These are phyloP conservation scores for Salix caprea DNA, from an alignment of 345 rosid genomes.

Conservation along the genomic window DNA sequence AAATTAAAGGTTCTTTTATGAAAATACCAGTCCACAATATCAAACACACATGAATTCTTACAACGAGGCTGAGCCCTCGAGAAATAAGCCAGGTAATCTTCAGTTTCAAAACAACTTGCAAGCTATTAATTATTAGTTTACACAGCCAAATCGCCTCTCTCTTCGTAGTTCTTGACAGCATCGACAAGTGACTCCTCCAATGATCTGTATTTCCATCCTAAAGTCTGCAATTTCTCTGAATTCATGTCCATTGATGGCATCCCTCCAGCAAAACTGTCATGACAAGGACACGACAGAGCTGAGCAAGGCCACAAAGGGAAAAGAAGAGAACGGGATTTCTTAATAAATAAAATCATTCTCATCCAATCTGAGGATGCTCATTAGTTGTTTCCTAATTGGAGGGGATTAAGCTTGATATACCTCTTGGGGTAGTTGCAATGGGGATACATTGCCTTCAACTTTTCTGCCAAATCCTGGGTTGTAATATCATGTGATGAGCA, in stretches of 20 bases:
- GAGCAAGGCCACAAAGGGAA: neutral
- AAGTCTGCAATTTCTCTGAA: slow-evolving; percentile 38
- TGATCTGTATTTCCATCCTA: slow-evolving; percentile 47
- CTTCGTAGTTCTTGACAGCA: slow-evolving; percentile 36
- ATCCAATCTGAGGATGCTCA: too few species aligned
- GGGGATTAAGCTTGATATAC: slow-evolving; percentile 10
- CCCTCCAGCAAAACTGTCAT: slow-evolving; percentile 18
- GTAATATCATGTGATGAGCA: slow-evolving; percentile 32
- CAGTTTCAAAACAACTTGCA: neutral
- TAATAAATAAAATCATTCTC: neutral
- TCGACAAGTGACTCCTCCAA: slow-evolving; percentile 41
- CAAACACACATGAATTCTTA: too few species aligned
- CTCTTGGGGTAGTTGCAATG: slow-evolving; percentile 37
- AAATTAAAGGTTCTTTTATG: too few species aligned
- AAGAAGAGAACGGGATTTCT: neutral
- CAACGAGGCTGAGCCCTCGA: too few species aligned
- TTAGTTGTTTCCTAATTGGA: neutral
- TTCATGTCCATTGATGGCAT: slow-evolving; percentile 16
- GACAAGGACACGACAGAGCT: neutral
- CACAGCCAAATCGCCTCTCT: slow-evolving; percentile 17
- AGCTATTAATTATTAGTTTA: neutral
- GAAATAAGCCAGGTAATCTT: neutral
- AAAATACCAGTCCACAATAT: too few species aligned
- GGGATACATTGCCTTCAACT: slow-evolving; percentile 37
- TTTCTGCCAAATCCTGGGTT: slow-evolving; percentile 26